Evolutionary conservation across 2,329 filamentous ascomycete species (phyloP), one percentile per base, ranked within the genome.

Genomic region (Plenodomus biglobosus): DNA sequence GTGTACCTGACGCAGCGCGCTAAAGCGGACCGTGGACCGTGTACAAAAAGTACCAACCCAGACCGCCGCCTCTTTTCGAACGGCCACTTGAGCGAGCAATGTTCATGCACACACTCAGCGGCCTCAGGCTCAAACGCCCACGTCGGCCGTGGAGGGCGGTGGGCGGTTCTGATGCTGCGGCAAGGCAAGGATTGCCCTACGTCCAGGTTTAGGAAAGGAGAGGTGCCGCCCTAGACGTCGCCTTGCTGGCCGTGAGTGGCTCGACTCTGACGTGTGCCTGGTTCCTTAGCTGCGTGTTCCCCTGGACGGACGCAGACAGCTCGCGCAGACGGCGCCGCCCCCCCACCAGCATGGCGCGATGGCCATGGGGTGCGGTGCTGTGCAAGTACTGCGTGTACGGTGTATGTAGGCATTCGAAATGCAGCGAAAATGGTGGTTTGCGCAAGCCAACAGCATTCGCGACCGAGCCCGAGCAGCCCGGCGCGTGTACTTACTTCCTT

Each of bases 41-140:
- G 43, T 43, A 40, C 43, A 17, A 37, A 27, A n/a, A n/a, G n/a
- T n/a, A n/a, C n/a, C n/a, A 19, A 6, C 13, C 5, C 34, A 18
- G 35, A 8, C 13, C 46, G 43, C 35, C 44, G 49, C 45, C 56
- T 42, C 53, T 64, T 59, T 56, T 65, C 60, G 59, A 62, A 60
- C 58, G 15, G 27, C 27, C 27, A n/a, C 27, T 32, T 32, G 27
- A 32, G 27, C 58, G 47, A 60, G 42, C 48, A 42, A 48, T 45
- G 40, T 65, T 65, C 47, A 68, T 70, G 66, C 50, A 64, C 63
- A 57, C 61, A n/a, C n/a, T n/a, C n/a, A n/a, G n/a, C n/a, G n/a
- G n/a, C n/a, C n/a, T n/a, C n/a, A n/a, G 38, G 51, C 38, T 53
- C 55, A 57, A 61, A 61, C 57, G 55, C 42, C 42, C 52, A 47